Percentiles rank a stretch among this genome's conserved stretches.
phyloP scores from a whole-genome alignment of 192 early-diverging fungal species.

The Backusella morwellensis region DNA sequence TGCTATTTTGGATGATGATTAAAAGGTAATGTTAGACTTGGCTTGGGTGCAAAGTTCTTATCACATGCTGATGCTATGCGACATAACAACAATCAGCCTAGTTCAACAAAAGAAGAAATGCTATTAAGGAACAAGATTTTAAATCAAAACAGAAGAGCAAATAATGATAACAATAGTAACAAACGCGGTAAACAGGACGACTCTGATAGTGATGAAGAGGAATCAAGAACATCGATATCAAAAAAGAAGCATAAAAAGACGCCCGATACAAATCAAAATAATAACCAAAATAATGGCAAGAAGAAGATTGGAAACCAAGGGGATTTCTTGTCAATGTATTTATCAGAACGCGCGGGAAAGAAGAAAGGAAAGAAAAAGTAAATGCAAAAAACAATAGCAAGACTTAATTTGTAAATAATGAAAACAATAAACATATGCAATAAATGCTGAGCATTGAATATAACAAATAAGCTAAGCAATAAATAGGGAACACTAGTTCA shows the following conservation, averaged over 20 bases:
- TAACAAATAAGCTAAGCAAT: no score
- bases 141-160: slow-evolving; percentile 35
- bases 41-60: slow-evolving; percentile 51
- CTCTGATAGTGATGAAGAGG: slow-evolving; percentile 39
- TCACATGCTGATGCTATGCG: slow-evolving; percentile 50
- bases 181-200: slow-evolving; percentile 5
- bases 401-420: background rate
- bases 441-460: background rate
- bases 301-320: slow-evolving; percentile 38
- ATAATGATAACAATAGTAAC: background rate
- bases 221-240: slow-evolving; percentile 31
- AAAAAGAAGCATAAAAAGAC: slow-evolving; percentile 32
- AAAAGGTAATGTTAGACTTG: slow-evolving; percentile 31
- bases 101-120: slow-evolving; percentile 29
- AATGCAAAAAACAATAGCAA: background rate
- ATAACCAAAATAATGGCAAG: slow-evolving; percentile 12
- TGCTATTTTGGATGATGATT: background rate
- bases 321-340: slow-evolving; percentile 51
- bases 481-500: background rate
- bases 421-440: background rate
- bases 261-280: slow-evolving; percentile 25
- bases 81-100: slow-evolving; percentile 30
- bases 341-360: slow-evolving; percentile 43
- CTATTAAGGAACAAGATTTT: slow-evolving; percentile 42
- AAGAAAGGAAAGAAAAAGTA: slow-evolving; percentile 36